A percentile compares a stretch with the other conserved stretches of the same genome.
Conservation (phyloP, 2,329 filamentous ascomycete genomes). For the Fusarium bulbicola region DNA sequence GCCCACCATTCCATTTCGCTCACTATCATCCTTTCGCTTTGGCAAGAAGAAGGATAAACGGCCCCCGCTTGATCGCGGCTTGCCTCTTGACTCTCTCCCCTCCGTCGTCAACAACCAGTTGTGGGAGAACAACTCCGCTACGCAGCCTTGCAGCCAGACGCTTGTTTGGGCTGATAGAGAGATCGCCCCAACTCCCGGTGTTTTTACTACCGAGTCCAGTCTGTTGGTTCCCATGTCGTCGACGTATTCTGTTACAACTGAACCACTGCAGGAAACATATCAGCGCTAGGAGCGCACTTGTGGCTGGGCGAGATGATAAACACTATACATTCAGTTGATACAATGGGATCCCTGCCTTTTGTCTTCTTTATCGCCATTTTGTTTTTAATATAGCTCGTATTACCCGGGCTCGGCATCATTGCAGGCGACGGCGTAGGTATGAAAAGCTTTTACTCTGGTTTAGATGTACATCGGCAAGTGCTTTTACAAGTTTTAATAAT, state of each 20-base stretch:
- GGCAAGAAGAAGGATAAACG: constrained; percentile 16
- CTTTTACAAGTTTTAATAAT: constrained; percentile 15
- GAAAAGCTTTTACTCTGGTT: constrained; percentile 5
- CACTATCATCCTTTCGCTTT: constrained; percentile 30
- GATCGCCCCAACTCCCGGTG: neutral
- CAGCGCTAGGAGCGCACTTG: constrained; percentile 34
- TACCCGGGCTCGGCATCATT: constrained; percentile 14
- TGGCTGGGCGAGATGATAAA: constrained; percentile 21
- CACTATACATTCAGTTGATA: neutral
- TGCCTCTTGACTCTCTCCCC: constrained; percentile 25
- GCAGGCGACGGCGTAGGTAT: constrained; percentile 32
- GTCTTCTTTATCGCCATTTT: constrained; percentile 3
- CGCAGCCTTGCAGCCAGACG: constrained; percentile 34
- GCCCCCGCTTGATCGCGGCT: neutral
- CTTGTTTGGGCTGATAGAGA: constrained; percentile 43
- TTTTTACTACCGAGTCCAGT: constrained; percentile 6
- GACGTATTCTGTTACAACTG: constrained; percentile 33
- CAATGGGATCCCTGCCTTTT: neutral
- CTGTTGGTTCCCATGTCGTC: constrained; percentile 13
- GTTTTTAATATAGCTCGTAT: constrained; percentile 1
- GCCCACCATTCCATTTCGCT: constrained; percentile 28
- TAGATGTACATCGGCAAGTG: neutral
- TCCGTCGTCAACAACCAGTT: constrained; percentile 13
- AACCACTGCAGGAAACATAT: constrained; percentile 42
- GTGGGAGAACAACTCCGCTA: constrained; percentile 16